phyloP scores from a whole-genome alignment of 192 early-diverging fungal species.

The Radiomyces spectabilis region DNA sequence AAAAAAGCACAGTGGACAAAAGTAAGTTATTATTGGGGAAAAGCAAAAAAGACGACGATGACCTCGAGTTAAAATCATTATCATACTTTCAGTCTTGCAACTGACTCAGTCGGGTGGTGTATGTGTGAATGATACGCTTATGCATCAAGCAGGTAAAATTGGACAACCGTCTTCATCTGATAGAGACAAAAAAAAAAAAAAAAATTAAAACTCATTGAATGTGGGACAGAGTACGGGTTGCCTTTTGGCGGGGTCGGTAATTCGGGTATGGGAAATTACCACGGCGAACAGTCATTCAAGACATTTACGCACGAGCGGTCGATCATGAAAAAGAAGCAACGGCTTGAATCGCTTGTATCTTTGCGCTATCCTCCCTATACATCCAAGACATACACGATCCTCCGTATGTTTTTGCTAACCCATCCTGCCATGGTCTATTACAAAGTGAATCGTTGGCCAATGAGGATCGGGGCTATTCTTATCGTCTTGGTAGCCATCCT shows the following conservation, averaged over 20 bases:
- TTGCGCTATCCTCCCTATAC: slow-evolving; percentile 30
- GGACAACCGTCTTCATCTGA: background rate
- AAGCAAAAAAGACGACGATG: too few species aligned
- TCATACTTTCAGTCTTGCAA: slow-evolving; percentile 44
- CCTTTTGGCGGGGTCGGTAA: slow-evolving; percentile 87
- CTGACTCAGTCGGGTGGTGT: slow-evolving; percentile 71
- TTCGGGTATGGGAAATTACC: slow-evolving; percentile 84
- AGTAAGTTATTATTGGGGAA: slow-evolving; percentile 26
- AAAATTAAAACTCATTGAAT: background rate
- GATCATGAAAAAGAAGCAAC: slow-evolving; percentile 42
- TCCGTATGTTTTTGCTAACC: slow-evolving; percentile 14
- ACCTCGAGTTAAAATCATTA: too few species aligned
- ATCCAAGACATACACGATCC: slow-evolving; percentile 1
- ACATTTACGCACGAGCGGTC: slow-evolving; percentile 73
- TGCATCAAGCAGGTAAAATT: slow-evolving; percentile 54
- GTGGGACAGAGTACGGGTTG: slow-evolving; percentile 26
- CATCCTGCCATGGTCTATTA: slow-evolving; percentile 7
- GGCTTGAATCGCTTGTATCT: slow-evolving; percentile 16
- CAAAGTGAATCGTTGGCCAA: background rate
- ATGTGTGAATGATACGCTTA: slow-evolving; percentile 73
- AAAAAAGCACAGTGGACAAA: slow-evolving; percentile 38
- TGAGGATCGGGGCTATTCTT: background rate
- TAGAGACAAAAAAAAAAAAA: too few species aligned
- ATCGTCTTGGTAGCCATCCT: background rate
- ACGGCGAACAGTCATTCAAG: slow-evolving; percentile 69